phyloP scores from a whole-genome alignment of 345 rosid species.

The Gossypium herbaceum region DNA sequence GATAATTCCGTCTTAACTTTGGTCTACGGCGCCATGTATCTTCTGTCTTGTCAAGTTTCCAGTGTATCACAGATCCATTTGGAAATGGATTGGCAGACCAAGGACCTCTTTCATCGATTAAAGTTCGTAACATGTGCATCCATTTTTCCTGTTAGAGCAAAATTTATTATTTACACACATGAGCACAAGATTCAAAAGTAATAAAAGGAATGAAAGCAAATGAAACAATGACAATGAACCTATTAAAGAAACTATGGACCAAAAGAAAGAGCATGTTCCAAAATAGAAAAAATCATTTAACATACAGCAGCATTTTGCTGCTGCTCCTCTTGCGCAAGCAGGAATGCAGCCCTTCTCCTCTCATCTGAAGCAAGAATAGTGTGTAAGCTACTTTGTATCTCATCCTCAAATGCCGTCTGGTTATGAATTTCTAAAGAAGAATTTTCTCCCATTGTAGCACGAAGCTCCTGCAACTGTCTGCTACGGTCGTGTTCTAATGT shows the following conservation, averaged over 20 bases:
- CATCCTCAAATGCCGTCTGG: slow-evolving; percentile 73
- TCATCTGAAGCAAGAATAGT: slow-evolving; percentile 76
- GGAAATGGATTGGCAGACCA: slow-evolving; percentile 98
- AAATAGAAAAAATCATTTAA: slow-evolving; percentile 11
- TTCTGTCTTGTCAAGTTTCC: slow-evolving; percentile 98
- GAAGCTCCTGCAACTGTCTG: slow-evolving; percentile 63
- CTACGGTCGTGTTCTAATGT: slow-evolving; percentile 59
- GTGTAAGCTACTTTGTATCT: slow-evolving; percentile 54
- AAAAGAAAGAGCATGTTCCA: background rate
- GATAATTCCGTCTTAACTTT: slow-evolving; percentile 84
- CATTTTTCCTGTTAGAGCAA: slow-evolving; percentile 63
- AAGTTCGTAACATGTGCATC: slow-evolving; percentile 88
- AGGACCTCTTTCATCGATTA: slow-evolving; percentile 96
- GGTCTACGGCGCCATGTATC: slow-evolving; percentile 94
- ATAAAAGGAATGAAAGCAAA: background rate
- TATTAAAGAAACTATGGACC: background rate
- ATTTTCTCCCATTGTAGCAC: slow-evolving; percentile 56
- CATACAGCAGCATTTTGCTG: slow-evolving; percentile 83
- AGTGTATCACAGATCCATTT: slow-evolving; percentile 55
- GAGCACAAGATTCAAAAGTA: slow-evolving; percentile 13
- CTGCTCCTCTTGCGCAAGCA: slow-evolving; percentile 73
- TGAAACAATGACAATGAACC: slow-evolving; percentile 1
- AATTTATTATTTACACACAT: background rate
- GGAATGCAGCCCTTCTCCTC: slow-evolving; percentile 61
- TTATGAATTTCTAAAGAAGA: slow-evolving; percentile 45